These are phyloP conservation scores for Annulohypoxylon moriforme DNA, from an alignment of 495 filamentous ascomycete genomes.

Conservation along the genomic window DNA sequence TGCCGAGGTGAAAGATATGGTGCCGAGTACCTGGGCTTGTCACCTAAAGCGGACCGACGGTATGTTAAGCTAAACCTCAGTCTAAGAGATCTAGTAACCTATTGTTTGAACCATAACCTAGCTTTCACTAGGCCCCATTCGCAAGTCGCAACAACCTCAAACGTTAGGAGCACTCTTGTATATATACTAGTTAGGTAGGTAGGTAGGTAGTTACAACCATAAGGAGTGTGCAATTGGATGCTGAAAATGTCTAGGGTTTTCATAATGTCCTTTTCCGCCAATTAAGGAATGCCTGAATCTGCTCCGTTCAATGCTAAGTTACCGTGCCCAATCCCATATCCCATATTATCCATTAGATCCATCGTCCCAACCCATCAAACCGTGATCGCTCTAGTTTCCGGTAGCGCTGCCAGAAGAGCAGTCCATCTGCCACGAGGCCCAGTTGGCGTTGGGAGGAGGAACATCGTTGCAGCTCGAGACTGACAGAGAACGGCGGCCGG, in stretches of 20 bases:
- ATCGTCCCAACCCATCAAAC: background rate
- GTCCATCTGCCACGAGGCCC: slow-evolving; percentile 33
- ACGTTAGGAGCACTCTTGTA: background rate
- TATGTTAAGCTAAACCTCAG: too few relatives aligned
- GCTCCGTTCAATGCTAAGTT: slow-evolving; percentile 1
- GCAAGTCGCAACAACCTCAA: background rate
- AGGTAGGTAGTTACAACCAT: too few relatives aligned
- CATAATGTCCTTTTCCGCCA: background rate
- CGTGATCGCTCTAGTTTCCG: background rate
- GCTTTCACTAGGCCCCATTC: background rate
- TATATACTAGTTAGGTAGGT: slow-evolving; percentile 7
- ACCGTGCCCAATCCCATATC: background rate
- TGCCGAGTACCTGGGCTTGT: too few relatives aligned
- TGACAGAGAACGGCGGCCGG: background rate
- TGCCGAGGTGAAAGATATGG: background rate
- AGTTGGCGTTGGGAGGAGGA: slow-evolving; percentile 4
- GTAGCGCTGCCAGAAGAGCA: slow-evolving; percentile 15
- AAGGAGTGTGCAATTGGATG: slow-evolving; percentile 6
- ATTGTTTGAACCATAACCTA: too few relatives aligned
- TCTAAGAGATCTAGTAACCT: too few relatives aligned
- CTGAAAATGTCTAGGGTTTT: background rate
- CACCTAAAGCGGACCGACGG: too few relatives aligned
- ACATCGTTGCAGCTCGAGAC: slow-evolving; percentile 19
- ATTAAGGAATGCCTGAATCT: background rate
- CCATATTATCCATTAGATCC: background rate